Conservation (phyloP, 768 basidiomycete species). For the Cantharellus anzutake region DNA sequence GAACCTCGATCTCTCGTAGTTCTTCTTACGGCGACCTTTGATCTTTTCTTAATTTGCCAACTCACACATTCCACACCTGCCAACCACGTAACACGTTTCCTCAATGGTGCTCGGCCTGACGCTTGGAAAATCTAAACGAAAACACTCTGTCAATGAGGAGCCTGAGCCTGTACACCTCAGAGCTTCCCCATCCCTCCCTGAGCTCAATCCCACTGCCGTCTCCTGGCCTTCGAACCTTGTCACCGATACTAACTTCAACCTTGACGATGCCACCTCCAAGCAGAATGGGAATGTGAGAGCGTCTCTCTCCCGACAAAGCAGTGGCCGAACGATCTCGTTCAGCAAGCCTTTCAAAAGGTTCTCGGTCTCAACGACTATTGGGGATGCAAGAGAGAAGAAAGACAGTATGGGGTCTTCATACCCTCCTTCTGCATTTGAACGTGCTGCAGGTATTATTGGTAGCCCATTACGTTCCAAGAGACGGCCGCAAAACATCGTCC, state of each 20-base stretch:
- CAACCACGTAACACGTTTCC: too few relatives aligned
- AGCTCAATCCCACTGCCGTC: neutral
- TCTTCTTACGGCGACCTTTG: too few relatives aligned
- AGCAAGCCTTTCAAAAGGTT: neutral
- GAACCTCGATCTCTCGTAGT: too few relatives aligned
- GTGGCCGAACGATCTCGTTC: neutral
- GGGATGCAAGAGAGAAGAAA: neutral
- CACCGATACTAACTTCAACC: neutral
- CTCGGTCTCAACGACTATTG: neutral
- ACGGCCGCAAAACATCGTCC: slow-evolving; percentile 42
- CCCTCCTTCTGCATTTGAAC: neutral
- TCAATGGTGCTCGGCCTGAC: neutral
- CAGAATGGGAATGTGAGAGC: neutral
- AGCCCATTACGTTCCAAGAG: slow-evolving; percentile 24
- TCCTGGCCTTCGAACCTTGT: neutral
- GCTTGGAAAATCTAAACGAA: neutral
- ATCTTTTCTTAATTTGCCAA: too few relatives aligned
- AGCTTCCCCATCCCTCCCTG: neutral
- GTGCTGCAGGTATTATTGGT: neutral
- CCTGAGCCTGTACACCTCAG: neutral
- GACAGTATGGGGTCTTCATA: neutral
- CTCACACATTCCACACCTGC: too few relatives aligned
- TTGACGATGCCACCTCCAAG: neutral
- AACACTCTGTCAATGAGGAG: neutral
- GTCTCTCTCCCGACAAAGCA: neutral